Evolutionary conservation across 163 green algal species (phyloP).

Genomic region (Scenedesmus sp.): DNA sequence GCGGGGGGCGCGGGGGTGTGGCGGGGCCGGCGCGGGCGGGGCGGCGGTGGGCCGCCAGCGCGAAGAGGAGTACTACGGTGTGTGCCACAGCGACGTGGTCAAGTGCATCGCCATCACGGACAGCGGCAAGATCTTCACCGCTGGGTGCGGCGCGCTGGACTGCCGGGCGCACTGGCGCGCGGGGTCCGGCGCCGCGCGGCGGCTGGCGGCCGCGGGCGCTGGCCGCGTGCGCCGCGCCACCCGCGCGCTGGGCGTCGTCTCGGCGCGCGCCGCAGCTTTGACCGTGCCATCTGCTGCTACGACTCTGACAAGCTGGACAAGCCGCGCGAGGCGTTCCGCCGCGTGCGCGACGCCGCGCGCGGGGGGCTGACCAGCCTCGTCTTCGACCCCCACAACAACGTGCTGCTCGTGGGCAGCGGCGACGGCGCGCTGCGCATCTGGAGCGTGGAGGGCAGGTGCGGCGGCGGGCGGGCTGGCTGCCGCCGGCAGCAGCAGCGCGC

Average conservation of each 20-base stretch:
- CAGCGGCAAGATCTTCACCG: constrained; percentile 70
- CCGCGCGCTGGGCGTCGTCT: too few relatives aligned
- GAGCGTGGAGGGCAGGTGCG: constrained; percentile 74
- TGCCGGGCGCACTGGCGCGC: too few relatives aligned
- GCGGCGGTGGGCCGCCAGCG: too few relatives aligned
- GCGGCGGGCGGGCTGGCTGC: not conserved
- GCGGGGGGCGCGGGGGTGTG: too few relatives aligned
- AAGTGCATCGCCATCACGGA: constrained; percentile 75
- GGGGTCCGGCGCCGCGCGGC: too few relatives aligned
- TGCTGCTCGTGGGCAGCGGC: constrained; percentile 66
- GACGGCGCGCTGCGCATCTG: constrained; percentile 62
- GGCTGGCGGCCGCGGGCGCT: too few relatives aligned
- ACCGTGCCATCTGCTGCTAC: constrained; percentile 70
- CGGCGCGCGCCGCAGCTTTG: constrained; percentile 62
- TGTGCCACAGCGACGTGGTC: constrained; percentile 72
- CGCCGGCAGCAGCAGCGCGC: too few relatives aligned
- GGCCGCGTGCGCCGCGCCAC: not conserved
- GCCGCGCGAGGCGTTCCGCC: constrained; percentile 65
- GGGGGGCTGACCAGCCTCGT: constrained; percentile 64
- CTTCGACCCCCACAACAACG: constrained; percentile 67
- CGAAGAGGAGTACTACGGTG: constrained; percentile 44
- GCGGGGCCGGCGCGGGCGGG: too few relatives aligned
- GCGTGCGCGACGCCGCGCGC: constrained; percentile 62
- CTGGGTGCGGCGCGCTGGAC: too few relatives aligned
- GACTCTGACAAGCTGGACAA: constrained; percentile 77